Evolutionary conservation across 1,284 basidiomycete species (phyloP).

Genomic region (Ustilago hordei): DNA sequence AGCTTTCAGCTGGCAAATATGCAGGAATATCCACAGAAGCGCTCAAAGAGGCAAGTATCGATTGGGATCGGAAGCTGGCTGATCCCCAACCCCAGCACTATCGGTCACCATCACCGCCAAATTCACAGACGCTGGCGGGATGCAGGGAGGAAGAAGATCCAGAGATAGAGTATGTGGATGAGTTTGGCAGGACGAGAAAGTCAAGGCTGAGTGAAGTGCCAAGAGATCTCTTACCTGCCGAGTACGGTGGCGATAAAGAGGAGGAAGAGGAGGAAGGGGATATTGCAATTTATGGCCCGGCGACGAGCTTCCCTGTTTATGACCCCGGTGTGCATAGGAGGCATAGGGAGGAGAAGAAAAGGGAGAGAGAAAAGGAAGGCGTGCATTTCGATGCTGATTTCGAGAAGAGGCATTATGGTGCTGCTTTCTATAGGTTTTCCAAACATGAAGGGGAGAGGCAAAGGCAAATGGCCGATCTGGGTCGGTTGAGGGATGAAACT

Average conservation of each 20-base stretch:
- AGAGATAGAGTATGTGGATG: conserved; percentile 84
- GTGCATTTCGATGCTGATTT: conserved; percentile 82
- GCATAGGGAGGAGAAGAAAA: neutral
- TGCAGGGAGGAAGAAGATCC: conserved; percentile 75
- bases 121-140: neutral
- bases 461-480: conserved; percentile 83
- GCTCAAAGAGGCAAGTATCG: conserved; percentile 81
- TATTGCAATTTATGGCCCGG: conserved; percentile 55
- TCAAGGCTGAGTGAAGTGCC: conserved; percentile 82
- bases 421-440: conserved; percentile 89
- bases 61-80: conserved; percentile 75
- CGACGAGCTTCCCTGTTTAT: conserved; percentile 82
- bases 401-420: conserved; percentile 88
- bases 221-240: conserved; percentile 73
- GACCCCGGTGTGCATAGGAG: conserved; percentile 71
- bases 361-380: neutral
- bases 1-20: conserved; percentile 81
- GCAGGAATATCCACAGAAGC: conserved; percentile 75
- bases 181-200: conserved; percentile 81
- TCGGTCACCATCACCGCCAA: conserved; percentile 30
- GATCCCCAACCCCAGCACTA: conserved; percentile 24
- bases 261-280: conserved; percentile 10
- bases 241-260: conserved; percentile 63
- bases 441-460: conserved; percentile 80
- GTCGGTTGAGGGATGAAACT: conserved; percentile 78